Percentiles rank a stretch among this genome's conserved stretches.
Evolutionary conservation across 257 asterid genomes (phyloP).

Genomic region (Solanum ossicruentum): DNA sequence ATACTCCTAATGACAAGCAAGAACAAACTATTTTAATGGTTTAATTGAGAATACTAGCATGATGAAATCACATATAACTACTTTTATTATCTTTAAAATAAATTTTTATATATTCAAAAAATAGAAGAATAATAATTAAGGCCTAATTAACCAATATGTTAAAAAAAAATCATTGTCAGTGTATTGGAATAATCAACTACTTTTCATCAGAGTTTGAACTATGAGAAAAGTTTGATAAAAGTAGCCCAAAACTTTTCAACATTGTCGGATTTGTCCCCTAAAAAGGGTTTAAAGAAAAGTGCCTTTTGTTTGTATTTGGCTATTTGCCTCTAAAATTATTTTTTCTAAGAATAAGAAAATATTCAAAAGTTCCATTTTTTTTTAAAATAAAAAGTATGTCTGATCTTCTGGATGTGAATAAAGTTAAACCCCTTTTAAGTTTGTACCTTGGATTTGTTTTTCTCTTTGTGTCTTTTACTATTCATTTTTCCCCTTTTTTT

Average conservation of each 20-base stretch:
- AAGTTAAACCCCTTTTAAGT: conserved; percentile 19
- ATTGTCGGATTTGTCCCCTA: conserved; percentile 20
- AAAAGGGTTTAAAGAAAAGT: not conserved
- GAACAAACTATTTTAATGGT: not conserved
- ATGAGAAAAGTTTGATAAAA: not conserved
- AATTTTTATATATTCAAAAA: not conserved
- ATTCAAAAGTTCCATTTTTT: not conserved
- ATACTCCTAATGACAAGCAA: not conserved
- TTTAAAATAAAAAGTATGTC: not conserved
- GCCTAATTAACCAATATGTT: not conserved
- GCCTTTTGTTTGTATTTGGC: not conserved
- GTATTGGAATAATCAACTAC: conserved; percentile 17
- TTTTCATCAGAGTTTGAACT: conserved; percentile 34
- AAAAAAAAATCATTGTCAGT: conserved; percentile 17
- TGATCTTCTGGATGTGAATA: conserved; percentile 23
- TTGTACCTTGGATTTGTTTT: conserved; percentile 59
- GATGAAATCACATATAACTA: not conserved
- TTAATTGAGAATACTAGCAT: not conserved
- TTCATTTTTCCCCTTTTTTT: not conserved
- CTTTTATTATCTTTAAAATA: not conserved
- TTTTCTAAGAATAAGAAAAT: not conserved
- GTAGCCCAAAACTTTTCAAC: conserved; percentile 7
- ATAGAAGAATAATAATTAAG: not conserved
- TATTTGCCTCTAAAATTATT: not conserved
- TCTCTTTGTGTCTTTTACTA: conserved; percentile 40